Percentiles rank a stretch among this genome's conserved stretches.
Conservation (phyloP, 257 asterid species). For the Nicotiana obtusifolia region DNA sequence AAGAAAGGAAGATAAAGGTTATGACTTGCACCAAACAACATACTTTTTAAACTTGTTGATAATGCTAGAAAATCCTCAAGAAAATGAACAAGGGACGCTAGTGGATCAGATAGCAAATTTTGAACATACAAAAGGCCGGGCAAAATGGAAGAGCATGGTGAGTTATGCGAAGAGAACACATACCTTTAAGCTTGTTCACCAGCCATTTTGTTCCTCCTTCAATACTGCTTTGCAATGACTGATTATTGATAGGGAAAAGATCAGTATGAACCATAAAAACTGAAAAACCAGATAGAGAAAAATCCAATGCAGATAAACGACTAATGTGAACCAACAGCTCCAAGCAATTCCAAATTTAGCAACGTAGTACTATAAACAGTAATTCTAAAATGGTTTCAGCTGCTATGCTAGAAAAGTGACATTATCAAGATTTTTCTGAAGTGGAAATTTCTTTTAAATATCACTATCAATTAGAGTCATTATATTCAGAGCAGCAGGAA, state of each 20-base stretch:
- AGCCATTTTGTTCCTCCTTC: constrained; percentile 83
- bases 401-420: not conserved
- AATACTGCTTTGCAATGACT: constrained; percentile 60
- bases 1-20: not conserved
- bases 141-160: not conserved
- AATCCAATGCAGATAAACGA: not conserved
- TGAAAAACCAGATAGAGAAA: not conserved
- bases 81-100: not conserved
- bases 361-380: not conserved
- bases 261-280: not conserved
- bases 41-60: not conserved
- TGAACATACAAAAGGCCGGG: too few species aligned
- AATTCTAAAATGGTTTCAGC: not conserved
- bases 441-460: not conserved
- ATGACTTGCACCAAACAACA: not conserved
- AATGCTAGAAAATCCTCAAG: not conserved
- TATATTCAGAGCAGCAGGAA: not conserved
- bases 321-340: not conserved
- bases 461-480: not conserved
- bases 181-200: constrained; percentile 82
- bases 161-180: constrained; percentile 15
- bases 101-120: too few species aligned
- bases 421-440: not conserved
- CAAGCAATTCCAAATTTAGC: not conserved
- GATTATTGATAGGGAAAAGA: constrained; percentile 9